Percentiles rank a stretch among this genome's conserved stretches.
These are phyloP conservation scores for Diaporthe ilicicola DNA, from an alignment of 2,329 filamentous ascomycete genomes.

Conservation along the genomic window DNA sequence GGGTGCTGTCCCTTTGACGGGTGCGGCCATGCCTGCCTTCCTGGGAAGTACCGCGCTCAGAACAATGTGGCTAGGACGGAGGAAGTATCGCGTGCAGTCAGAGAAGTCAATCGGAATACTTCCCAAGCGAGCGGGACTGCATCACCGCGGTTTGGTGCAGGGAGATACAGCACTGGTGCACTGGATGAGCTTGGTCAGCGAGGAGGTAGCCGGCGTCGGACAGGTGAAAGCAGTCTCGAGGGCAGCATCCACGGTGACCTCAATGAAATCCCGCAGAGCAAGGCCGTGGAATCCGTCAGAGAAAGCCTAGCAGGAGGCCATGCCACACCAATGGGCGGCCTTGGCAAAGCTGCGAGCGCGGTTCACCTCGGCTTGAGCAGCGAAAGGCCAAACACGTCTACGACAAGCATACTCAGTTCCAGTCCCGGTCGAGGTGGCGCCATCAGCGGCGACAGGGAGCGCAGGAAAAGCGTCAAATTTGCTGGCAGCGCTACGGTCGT, in stretches of 20 bases:
- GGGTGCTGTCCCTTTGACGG: conserved; percentile 72
- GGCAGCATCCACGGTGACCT: conserved; percentile 55
- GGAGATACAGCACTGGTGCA: neutral
- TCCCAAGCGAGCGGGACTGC: conserved; percentile 31
- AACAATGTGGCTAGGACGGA: conserved; percentile 54
- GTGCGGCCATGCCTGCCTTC: conserved; percentile 70
- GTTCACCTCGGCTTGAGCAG: conserved; percentile 21
- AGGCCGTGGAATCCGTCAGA: conserved; percentile 67
- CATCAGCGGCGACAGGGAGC: conserved; percentile 55
- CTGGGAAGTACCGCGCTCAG: conserved; percentile 63
- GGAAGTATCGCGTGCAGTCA: conserved; percentile 59
- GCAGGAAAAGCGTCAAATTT: conserved; percentile 73
- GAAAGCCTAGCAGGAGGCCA: conserved; percentile 47
- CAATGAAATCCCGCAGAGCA: conserved; percentile 65
- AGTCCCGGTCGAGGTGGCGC: conserved; percentile 54
- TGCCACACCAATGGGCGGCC: conserved; percentile 26
- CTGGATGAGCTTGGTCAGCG: conserved; percentile 18
- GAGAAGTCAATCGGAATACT: conserved; percentile 44
- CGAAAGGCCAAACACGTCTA: conserved; percentile 31
- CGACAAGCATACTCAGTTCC: conserved; percentile 53
- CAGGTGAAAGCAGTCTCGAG: conserved; percentile 32
- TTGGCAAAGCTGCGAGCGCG: conserved; percentile 47
- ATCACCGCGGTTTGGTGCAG: conserved; percentile 28
- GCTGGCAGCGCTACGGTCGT: conserved; percentile 45
- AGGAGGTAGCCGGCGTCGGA: conserved; percentile 17